phyloP scores from a whole-genome alignment of 163 green algal genomes.

The Scenedesmus sp. region DNA sequence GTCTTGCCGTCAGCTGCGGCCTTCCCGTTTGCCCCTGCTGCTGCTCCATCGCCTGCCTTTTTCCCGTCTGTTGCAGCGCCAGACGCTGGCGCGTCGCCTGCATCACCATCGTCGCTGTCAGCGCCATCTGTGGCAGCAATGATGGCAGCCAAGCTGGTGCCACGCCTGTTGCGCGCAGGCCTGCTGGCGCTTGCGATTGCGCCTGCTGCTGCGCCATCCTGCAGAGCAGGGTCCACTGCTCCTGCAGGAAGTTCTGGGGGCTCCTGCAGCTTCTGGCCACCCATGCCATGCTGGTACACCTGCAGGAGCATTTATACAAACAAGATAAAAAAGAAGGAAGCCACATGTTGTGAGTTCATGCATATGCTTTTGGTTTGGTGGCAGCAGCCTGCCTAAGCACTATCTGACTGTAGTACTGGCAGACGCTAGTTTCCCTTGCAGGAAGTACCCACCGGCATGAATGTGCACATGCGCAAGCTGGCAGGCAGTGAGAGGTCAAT shows the following conservation, averaged over 20 bases:
- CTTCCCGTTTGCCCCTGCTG: background rate
- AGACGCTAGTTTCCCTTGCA: too few relatives aligned
- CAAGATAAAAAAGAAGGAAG: background rate
- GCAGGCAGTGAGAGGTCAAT: background rate
- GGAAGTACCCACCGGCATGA: too few relatives aligned
- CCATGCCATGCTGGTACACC: slow-evolving; percentile 29
- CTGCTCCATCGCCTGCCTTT: background rate
- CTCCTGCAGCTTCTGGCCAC: slow-evolving; percentile 25
- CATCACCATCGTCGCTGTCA: background rate
- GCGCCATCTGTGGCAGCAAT: slow-evolving; percentile 6
- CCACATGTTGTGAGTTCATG: too few relatives aligned
- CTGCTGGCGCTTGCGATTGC: background rate
- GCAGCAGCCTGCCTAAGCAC: too few relatives aligned
- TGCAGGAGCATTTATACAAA: background rate
- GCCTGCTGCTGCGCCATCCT: slow-evolving; percentile 22
- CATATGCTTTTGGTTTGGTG: too few relatives aligned
- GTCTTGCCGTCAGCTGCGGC: slow-evolving; percentile 9
- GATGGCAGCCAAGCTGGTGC: slow-evolving; percentile 33
- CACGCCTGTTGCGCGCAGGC: slow-evolving; percentile 14
- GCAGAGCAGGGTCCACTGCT: background rate
- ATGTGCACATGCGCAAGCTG: background rate
- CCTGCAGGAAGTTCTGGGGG: slow-evolving; percentile 30
- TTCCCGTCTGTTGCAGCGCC: background rate
- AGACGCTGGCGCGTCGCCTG: background rate
- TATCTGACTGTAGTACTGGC: too few relatives aligned